A percentile compares a stretch with the other conserved stretches of the same genome.
Evolutionary conservation across 352 stramenopile species (phyloP).

Genomic region (Thalassiosira hispida): DNA sequence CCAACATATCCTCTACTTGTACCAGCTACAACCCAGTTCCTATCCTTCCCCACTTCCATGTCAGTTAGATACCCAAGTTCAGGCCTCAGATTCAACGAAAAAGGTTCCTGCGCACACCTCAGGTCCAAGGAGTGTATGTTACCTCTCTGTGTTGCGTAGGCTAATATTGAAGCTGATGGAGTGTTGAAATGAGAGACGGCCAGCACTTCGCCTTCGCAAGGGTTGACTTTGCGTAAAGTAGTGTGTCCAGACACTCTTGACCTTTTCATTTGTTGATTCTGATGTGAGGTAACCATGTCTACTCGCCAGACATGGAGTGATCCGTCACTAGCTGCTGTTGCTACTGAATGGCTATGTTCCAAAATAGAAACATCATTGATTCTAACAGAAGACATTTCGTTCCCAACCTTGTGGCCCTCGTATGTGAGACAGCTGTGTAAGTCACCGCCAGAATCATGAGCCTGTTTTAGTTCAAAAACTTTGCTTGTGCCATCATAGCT

Average conservation of each 20-base stretch:
- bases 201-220: slow-evolving; percentile 91
- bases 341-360: slow-evolving; percentile 95
- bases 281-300: slow-evolving; percentile 84
- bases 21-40: slow-evolving; percentile 93
- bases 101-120: slow-evolving; percentile 90
- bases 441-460: slow-evolving; percentile 93
- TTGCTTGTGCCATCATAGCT: slow-evolving; percentile 95
- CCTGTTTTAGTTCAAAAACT: slow-evolving; percentile 93
- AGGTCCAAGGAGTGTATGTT: slow-evolving; percentile 91
- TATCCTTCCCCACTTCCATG: slow-evolving; percentile 93
- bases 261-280: slow-evolving; percentile 28
- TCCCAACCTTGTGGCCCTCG: slow-evolving; percentile 87
- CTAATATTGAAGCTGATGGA: slow-evolving; percentile 91
- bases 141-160: slow-evolving; percentile 93
- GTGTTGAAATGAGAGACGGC: slow-evolving; percentile 96
- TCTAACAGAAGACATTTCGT: slow-evolving; percentile 26
- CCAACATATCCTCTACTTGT: slow-evolving; percentile 94
- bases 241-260: slow-evolving; percentile 66
- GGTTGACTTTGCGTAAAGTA: slow-evolving; percentile 79
- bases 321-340: slow-evolving; percentile 84
- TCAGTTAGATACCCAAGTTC: slow-evolving; percentile 96
- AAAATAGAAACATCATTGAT: slow-evolving; percentile 94
- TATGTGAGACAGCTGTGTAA: slow-evolving; percentile 92
- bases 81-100: slow-evolving; percentile 90
- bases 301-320: slow-evolving; percentile 96